phyloP scores from a whole-genome alignment of 2,329 filamentous ascomycete species.

The Penicillium sp. region DNA sequence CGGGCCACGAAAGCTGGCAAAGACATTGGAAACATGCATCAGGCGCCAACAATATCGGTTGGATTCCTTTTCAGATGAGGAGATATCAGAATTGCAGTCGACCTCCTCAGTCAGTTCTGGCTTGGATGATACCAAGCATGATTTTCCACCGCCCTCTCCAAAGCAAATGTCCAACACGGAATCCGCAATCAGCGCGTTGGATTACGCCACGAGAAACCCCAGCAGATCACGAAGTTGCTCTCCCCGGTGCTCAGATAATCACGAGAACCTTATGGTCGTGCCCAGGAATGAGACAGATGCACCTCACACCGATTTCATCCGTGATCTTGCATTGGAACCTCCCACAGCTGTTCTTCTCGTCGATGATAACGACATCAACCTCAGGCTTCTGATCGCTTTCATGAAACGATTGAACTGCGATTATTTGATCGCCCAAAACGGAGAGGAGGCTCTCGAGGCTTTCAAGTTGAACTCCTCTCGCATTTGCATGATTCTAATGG shows the following conservation, averaged over 20 bases:
- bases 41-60: conserved; percentile 8
- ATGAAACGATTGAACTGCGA: conserved; percentile 31
- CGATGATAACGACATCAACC: conserved; percentile 41
- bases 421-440: conserved; percentile 37
- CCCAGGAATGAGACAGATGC: neutral
- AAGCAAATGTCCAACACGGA: neutral
- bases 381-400: conserved; percentile 33
- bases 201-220: neutral
- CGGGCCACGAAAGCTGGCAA: conserved; percentile 34
- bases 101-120: neutral
- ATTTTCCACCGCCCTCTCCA: neutral
- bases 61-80: neutral
- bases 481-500: conserved; percentile 19
- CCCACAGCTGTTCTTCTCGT: conserved; percentile 31
- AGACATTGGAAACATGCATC: conserved; percentile 22
- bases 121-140: neutral
- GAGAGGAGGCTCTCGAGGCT: conserved; percentile 33
- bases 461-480: conserved; percentile 20
- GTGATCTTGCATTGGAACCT: neutral
- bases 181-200: neutral
- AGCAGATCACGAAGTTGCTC: neutral
- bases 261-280: neutral
- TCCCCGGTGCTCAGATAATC: neutral
- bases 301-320: too few relatives aligned
- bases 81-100: neutral